Evolutionary conservation across 2,329 filamentous ascomycete genomes (phyloP).

Genomic region (Paraphoma chrysanthemicola): DNA sequence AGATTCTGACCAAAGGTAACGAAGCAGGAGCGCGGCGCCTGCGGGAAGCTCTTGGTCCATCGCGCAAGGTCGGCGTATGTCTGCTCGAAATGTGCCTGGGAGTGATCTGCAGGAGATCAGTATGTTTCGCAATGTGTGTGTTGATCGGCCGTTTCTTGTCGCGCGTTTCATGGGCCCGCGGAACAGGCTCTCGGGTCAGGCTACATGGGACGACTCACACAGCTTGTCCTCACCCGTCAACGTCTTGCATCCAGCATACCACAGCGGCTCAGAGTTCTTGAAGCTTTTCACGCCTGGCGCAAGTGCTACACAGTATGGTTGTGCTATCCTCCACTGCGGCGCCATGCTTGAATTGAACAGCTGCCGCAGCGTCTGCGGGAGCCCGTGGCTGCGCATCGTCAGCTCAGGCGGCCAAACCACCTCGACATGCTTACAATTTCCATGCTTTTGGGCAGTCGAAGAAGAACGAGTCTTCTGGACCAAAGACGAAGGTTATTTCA

Average conservation of each 20-base stretch:
- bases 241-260: conserved; percentile 44
- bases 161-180: conserved; percentile 10
- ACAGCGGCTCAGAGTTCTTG: conserved; percentile 37
- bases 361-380: conserved; percentile 42
- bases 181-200: conserved; percentile 3
- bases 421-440: conserved; percentile 38
- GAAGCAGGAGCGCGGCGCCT: conserved; percentile 35
- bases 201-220: conserved; percentile 29
- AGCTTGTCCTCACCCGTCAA: conserved; percentile 44
- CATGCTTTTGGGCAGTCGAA: conserved; percentile 46
- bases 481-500: conserved; percentile 44
- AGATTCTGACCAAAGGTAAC: conserved; percentile 42
- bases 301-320: conserved; percentile 43
- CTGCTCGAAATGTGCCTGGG: conserved; percentile 37
- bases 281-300: conserved; percentile 34
- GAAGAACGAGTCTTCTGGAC: conserved; percentile 45
- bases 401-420: conserved; percentile 13
- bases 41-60: conserved; percentile 38
- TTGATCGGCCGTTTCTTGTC: conserved; percentile 11
- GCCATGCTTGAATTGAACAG: conserved; percentile 42
- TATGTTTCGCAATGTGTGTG: conserved; percentile 3
- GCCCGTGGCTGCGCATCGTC: conserved; percentile 36
- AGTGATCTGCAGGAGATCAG: conserved; percentile 37
- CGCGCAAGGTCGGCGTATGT: conserved; percentile 39
- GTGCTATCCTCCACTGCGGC: conserved; percentile 39